phyloP scores from a whole-genome alignment of 148 eudicot species.

The Vaccinium vitisidaea region DNA sequence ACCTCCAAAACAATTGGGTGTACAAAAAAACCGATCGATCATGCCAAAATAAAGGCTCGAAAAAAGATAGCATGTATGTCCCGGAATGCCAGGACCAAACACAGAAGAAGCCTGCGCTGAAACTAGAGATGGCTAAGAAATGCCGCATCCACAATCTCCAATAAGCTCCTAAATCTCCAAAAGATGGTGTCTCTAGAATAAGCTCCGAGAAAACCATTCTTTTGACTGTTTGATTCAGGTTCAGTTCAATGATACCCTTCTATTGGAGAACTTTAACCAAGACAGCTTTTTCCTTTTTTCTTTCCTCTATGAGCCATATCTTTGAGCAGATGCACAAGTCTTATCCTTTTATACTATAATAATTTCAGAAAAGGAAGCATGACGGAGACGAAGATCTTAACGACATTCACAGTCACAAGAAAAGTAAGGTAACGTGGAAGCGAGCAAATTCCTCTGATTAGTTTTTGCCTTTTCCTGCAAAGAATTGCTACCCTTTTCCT shows the following conservation, averaged over 20 bases:
- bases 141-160: background rate
- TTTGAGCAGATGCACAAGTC: background rate
- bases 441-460: slow-evolving; percentile 6
- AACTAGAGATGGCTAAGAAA: too few relatives aligned
- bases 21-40: too few relatives aligned
- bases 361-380: slow-evolving; percentile 88
- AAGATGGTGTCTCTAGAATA: background rate
- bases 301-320: background rate
- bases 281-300: background rate
- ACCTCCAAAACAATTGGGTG: background rate
- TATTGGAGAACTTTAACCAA: slow-evolving; percentile 9
- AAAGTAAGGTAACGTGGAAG: slow-evolving; percentile 69
- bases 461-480: background rate
- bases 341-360: slow-evolving; percentile 22
- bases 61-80: too few relatives aligned
- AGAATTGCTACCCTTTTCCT: background rate
- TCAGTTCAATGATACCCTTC: background rate
- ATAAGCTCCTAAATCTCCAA: too few relatives aligned
- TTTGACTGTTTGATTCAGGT: slow-evolving; percentile 8
- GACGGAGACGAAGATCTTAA: slow-evolving; percentile 76
- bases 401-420: slow-evolving; percentile 79
- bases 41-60: too few relatives aligned
- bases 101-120: too few relatives aligned
- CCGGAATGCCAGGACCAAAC: too few relatives aligned
- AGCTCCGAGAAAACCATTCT: background rate